These are phyloP conservation scores for Butyriboletus appendiculatus DNA, from an alignment of 1,284 basidiomycete species.

Conservation along the genomic window DNA sequence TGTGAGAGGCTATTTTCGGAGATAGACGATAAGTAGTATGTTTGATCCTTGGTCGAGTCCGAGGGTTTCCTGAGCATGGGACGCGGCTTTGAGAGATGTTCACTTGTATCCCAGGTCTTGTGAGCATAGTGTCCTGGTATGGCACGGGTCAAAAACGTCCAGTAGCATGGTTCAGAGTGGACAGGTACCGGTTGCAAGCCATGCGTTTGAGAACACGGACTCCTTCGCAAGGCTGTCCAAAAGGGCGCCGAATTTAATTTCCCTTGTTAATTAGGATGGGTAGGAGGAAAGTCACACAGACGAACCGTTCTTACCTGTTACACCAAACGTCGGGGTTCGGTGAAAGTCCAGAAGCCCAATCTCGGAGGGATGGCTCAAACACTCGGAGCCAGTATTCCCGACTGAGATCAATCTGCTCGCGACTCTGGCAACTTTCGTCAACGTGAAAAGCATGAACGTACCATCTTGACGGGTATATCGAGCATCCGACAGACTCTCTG, in stretches of 20 bases:
- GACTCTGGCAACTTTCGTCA: conserved; percentile 6
- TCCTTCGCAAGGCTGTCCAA: conserved; percentile 58
- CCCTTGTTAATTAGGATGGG: conserved; percentile 44
- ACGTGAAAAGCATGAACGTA: conserved; percentile 34
- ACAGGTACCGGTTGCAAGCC: conserved; percentile 79
- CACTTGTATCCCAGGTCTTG: conserved; percentile 49
- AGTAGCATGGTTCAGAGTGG: neutral
- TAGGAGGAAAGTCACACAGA: neutral
- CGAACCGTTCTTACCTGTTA: conserved; percentile 59
- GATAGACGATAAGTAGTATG: conserved; percentile 89
- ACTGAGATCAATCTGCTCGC: conserved; percentile 72
- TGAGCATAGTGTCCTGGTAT: conserved; percentile 86
- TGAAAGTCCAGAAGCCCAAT: conserved; percentile 78
- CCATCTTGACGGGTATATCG: conserved; percentile 69
- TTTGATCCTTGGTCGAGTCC: conserved; percentile 87
- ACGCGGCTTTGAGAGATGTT: conserved; percentile 32
- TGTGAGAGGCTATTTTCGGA: conserved; percentile 62
- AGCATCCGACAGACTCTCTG: conserved; percentile 72
- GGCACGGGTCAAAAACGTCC: neutral
- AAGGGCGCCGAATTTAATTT: conserved; percentile 93
- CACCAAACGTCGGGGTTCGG: conserved; percentile 97
- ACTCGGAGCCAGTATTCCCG: conserved; percentile 88
- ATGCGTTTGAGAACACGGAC: conserved; percentile 39
- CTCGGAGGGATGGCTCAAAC: conserved; percentile 78
- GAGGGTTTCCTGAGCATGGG: conserved; percentile 66